Evolutionary conservation across 2,329 filamentous ascomycete genomes (phyloP).

Genomic region (Calonectria multiphialidica): DNA sequence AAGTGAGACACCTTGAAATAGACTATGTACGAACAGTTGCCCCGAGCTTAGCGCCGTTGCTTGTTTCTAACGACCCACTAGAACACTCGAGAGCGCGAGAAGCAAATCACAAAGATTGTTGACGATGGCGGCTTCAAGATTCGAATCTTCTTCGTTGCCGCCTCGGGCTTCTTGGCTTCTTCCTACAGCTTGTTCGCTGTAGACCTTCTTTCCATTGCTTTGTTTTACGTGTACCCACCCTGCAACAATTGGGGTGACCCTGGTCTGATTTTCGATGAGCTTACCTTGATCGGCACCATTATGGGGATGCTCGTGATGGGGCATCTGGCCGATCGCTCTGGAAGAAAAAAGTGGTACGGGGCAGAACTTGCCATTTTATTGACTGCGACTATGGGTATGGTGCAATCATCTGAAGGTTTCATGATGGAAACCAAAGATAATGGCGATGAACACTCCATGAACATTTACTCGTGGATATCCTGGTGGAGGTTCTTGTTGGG

Average conservation of each 20-base stretch:
- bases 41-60: not conserved
- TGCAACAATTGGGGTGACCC: not conserved
- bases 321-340: constrained; percentile 16
- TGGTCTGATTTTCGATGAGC: constrained; percentile 21
- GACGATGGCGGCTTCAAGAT: constrained; percentile 29
- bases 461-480: constrained; percentile 29
- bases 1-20: constrained; percentile 23
- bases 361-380: constrained; percentile 23
- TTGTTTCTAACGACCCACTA: not conserved
- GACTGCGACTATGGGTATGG: constrained; percentile 26
- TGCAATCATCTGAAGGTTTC: constrained; percentile 21
- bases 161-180: constrained; percentile 27
- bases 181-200: constrained; percentile 25
- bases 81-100: constrained; percentile 27
- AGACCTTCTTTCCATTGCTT: constrained; percentile 22
- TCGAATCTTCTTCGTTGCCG: constrained; percentile 29
- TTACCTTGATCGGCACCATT: constrained; percentile 26
- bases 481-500: constrained; percentile 27
- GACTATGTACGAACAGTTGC: constrained; percentile 18
- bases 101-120: constrained; percentile 30
- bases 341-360: constrained; percentile 26
- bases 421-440: not conserved
- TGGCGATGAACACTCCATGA: constrained; percentile 1
- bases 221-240: constrained; percentile 22
- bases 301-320: constrained; percentile 29